Evolutionary conservation across 2,329 filamentous ascomycete species (phyloP), one percentile per base, ranked within the genome.

Genomic region (Pseudohalonectria lignicola): DNA sequence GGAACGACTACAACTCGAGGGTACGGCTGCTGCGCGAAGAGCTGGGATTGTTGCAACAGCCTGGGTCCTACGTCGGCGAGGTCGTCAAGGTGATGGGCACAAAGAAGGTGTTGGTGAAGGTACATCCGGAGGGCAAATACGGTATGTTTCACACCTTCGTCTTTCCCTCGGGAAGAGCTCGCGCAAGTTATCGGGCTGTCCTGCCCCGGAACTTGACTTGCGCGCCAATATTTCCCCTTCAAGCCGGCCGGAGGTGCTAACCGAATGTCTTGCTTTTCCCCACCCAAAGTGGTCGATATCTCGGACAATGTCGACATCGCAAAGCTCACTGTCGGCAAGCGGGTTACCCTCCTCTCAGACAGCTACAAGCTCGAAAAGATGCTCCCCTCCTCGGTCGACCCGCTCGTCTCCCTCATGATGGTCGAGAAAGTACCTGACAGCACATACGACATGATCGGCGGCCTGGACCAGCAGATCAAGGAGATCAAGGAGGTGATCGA

Each of bases 1-100:
- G 92, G 50, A 98, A 98, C 58, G 92, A 98, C 66, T 96, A 96
- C 75, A 98, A 98, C 71, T 96, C 92, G 43, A 79, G 92, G 58
- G 92, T 98, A 53, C 85, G 92, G 45, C 71, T 98, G 63, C 67
- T 98, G 54, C 76, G 92, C 52, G 92, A 98, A 67, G 92, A 98
- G 70, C 76, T 98, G 17, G 92, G 92, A 38, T 70, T 98, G 53
- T 70, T 98, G 47, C 92, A 98, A 64, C 92, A 98, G 62, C 92
- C 92, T 4, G 92, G 92, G 30, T 96, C 90, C 16, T 98, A 98
- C 57, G 92, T 98, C 25, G 92, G 92, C 42, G 92, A 98, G 66
- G 92, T 98, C n/a, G 92, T 98, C 57, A 98, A 96, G 74, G 92
- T 96, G 41, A 98, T 98, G 92, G 81, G 90, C 57, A 98, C 92